Evolutionary conservation across 164 flowering plant genomes (phyloP), one percentile per base, ranked within the genome.

Genomic region (Stephania japonica): DNA sequence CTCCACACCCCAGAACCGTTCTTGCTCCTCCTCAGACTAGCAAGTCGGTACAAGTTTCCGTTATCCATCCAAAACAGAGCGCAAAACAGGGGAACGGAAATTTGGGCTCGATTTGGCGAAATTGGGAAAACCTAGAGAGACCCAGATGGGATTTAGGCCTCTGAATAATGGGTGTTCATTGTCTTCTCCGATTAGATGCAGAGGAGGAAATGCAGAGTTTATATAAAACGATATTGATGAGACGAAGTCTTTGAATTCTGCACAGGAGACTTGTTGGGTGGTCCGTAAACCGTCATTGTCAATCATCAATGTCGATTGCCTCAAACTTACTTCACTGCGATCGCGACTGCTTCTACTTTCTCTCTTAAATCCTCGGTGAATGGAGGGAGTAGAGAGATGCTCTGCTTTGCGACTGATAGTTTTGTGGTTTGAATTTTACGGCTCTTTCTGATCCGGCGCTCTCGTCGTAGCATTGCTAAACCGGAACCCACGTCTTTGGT

Each of bases 1-100:
- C 83, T 85, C 85, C 87, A 85, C 42, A 77, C n/a, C 3, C 77
- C 72, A 23, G 82, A 80, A 67, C 80, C 70, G 24, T 75, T 68
- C 26, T 70, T 72, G 11, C 77, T 71, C 24, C 72, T 74, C 6
- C 77, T 69, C 7, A 78, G 68, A 74, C 78, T 82, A 44, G 79
- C 67, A 3, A 82, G 61, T 75, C 77, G 73, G 67, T 69, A 67
- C 23, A 71, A 32, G 56, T 80, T 81, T 65, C 68, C 47, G 19
- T 6, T 71, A 27, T 78, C 83, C 38, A 32, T 32, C 38, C 38
- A 32, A 32, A 32, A 32, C 38, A 32, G 38, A 32, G 38, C 38
- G 4, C 38, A 32, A 32, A 32, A 32, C 38, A 32, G 38, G 38
- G 38, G 38, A 32, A 32, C 3, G 4, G 2, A 4, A 32, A 32